Evolutionary conservation across 148 eudicot genomes (phyloP), one percentile per base, ranked within the genome.

Genomic region (Spergularia bocconei): DNA sequence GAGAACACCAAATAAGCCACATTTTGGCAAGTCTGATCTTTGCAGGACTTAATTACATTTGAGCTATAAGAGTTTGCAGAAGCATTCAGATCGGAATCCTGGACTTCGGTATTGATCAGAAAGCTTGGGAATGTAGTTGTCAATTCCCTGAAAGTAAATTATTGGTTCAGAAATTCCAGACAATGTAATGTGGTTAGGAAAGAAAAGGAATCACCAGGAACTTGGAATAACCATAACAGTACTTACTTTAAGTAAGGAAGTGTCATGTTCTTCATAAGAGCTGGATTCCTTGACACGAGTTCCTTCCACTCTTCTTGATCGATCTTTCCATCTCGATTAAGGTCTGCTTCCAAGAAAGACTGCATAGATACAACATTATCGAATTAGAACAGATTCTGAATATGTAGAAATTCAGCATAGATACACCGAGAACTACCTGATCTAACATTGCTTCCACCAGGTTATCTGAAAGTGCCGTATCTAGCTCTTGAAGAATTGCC

Each of bases 111-210:
- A 56, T 38, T 75, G 50, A 79, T 44, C 67, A 87, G 79, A 75
- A 90, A 91, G 80, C 84, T 82, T 63, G 92, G 97, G 79, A 91
- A 91, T 73, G 89, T 85, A 29, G 75, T 74, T 67, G 92, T 87
- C 61, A 91, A 64, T 60, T 90, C 91, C 91, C 92, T 91, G 86
- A 16, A 77, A 72, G 71, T 55, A 64, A 7, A 78, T 23, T 41
- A 55, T 63, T 52, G 15, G 54, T 14, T 9, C 56, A 51, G 44
- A 25, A 67, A 51, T n/a, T 48, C 38, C 17, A 21, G 25, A 57
- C 50, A 38, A 77, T 6, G 44, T 36, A 33, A 29, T 14, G 29
- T 25, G 62, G 67, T 38, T 52, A 60, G 36, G 4, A 38, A 68
- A 41, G 58, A 61, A 53, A 29, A 12, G n/a, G 54, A 71, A 10